phyloP scores from a whole-genome alignment of 495 filamentous ascomycete genomes.

The Aspergillus conjunctus region DNA sequence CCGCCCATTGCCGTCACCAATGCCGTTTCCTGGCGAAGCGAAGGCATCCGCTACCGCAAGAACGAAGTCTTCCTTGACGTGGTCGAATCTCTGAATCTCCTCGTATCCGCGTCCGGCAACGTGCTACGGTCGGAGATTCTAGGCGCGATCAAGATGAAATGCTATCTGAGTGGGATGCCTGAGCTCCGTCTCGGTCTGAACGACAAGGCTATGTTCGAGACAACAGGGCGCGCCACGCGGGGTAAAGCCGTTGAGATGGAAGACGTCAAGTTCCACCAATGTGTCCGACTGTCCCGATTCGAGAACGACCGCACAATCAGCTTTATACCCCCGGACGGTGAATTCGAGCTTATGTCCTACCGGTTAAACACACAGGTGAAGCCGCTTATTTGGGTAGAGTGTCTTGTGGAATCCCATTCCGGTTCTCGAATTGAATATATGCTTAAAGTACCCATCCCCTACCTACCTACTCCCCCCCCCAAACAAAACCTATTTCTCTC shows the following conservation, averaged over 20 bases:
- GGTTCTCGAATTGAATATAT: conserved; percentile 97
- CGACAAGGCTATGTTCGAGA: conserved; percentile 99
- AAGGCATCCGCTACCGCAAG: conserved; percentile 98
- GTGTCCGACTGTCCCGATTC: conserved; percentile 91
- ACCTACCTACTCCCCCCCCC: background rate
- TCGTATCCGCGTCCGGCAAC: conserved; percentile 93
- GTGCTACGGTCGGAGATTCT: conserved; percentile 96
- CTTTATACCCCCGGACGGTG: conserved; percentile 97
- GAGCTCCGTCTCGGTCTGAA: conserved; percentile 93
- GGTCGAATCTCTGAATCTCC: conserved; percentile 93
- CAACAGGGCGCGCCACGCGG: conserved; percentile 88
- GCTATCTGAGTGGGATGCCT: conserved; percentile 98
- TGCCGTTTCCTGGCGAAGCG: conserved; percentile 95
- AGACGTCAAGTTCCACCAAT: conserved; percentile 99
- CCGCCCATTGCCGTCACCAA: conserved; percentile 99
- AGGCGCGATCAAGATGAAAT: conserved; percentile 99
- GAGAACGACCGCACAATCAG: conserved; percentile 99
- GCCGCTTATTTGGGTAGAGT: conserved; percentile 98
- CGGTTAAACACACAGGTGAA: conserved; percentile 98
- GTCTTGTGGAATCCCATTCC: conserved; percentile 91
- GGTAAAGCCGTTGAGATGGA: conserved; percentile 99
- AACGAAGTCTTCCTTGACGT: conserved; percentile 99
- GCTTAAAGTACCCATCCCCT: conserved; percentile 66
- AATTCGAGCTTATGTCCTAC: conserved; percentile 99
- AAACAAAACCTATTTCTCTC: background rate